Conservation (phyloP, 306 rosid species). For the Calophaca sinica region DNA sequence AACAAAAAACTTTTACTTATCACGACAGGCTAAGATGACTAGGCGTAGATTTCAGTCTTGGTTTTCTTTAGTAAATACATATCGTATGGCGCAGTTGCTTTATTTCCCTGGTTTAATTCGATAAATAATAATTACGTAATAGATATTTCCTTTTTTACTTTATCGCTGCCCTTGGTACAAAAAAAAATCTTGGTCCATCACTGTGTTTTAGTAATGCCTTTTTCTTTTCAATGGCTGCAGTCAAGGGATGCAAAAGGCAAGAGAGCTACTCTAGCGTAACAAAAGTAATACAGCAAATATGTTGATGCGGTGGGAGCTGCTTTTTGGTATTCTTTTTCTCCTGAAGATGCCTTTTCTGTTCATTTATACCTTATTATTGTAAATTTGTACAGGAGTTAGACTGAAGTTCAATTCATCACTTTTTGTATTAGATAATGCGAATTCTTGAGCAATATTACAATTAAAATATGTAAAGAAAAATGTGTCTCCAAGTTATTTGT, state of each 20-base stretch:
- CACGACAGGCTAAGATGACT: constrained; percentile 23
- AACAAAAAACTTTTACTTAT: neutral
- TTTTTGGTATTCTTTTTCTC: constrained; percentile 31
- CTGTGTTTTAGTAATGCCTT: constrained; percentile 19
- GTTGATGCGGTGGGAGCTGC: constrained; percentile 35
- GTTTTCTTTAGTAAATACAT: neutral
- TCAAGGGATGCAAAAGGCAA: constrained; percentile 93
- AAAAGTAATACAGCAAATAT: constrained; percentile 20
- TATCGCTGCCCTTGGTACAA: neutral
- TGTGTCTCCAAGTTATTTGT: constrained; percentile 1
- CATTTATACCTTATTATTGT: constrained; percentile 1
- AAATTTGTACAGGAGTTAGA: constrained; percentile 37
- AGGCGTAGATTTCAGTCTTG: constrained; percentile 19
- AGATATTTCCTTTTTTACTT: constrained; percentile 11
- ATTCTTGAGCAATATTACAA: constrained; percentile 20
- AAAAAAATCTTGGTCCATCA: neutral
- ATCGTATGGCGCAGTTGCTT: constrained; percentile 12
- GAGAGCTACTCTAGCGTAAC: constrained; percentile 90
- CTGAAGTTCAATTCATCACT: constrained; percentile 34
- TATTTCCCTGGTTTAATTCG: constrained; percentile 35
- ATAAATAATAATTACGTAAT: constrained; percentile 9
- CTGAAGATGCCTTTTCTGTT: constrained; percentile 16
- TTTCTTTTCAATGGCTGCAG: constrained; percentile 56
- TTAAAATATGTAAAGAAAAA: constrained; percentile 34
- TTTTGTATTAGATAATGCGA: constrained; percentile 41